Conservation (phyloP, 2,329 filamentous ascomycete genomes). For the Pyrenophora tritici-repentis region DNA sequence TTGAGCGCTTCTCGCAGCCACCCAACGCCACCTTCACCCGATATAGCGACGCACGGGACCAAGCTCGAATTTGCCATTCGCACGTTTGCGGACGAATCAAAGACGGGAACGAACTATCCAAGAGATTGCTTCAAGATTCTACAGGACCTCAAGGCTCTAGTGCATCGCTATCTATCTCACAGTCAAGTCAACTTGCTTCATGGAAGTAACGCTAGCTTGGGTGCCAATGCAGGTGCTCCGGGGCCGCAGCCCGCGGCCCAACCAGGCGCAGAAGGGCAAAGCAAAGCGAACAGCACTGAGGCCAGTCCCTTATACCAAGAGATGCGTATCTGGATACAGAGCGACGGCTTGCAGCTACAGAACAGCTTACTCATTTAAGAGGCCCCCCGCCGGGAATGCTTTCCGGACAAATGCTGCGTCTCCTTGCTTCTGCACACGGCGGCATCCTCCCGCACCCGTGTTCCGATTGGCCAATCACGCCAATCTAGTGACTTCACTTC, state of each 20-base stretch:
- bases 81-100: constrained; percentile 30
- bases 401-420: neutral
- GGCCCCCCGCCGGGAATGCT: neutral
- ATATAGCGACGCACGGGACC: neutral
- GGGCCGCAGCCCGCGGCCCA: neutral
- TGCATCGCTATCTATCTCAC: constrained; percentile 23
- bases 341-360: constrained; percentile 19
- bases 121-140: constrained; percentile 31
- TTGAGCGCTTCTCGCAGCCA: constrained; percentile 2
- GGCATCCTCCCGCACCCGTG: neutral
- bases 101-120: constrained; percentile 31
- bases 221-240: neutral
- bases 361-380: constrained; percentile 21
- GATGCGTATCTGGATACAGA: constrained; percentile 24
- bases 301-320: constrained; percentile 17
- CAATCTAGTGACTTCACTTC: neutral
- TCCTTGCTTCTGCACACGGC: neutral
- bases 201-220: neutral
- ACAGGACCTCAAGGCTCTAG: constrained; percentile 29
- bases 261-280: neutral
- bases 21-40: neutral
- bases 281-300: constrained; percentile 1
- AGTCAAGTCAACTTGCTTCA: constrained; percentile 1
- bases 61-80: constrained; percentile 31
- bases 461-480: constrained; percentile 1